Percentiles rank a stretch among this genome's conserved stretches.
Evolutionary conservation across 352 stramenopile species (phyloP).

Genomic region (Phytophthora colocasiae): DNA sequence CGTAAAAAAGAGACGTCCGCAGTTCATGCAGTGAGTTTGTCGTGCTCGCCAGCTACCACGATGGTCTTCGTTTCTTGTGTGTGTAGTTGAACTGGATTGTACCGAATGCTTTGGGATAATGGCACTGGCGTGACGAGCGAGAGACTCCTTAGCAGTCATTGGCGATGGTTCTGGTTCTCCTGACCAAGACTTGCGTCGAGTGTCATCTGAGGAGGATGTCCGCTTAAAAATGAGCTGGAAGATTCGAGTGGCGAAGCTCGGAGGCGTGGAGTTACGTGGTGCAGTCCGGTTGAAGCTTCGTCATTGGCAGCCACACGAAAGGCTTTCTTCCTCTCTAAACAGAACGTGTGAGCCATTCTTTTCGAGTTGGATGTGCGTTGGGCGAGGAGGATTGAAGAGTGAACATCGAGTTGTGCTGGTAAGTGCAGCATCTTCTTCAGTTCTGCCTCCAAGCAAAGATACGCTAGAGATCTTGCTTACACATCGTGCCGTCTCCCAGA

Average conservation of each 20-base stretch:
- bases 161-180: conserved; percentile 4
- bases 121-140: conserved; percentile 17
- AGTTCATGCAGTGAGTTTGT: conserved; percentile 34
- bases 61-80: no score
- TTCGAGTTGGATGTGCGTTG: neutral
- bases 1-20: conserved; percentile 33
- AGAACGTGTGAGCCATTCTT: conserved; percentile 7
- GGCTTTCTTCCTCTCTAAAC: conserved; percentile 13
- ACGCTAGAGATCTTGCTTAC: no score
- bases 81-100: neutral
- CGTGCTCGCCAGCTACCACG: conserved; percentile 17
- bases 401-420: neutral
- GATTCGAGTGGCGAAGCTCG: conserved; percentile 24
- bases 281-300: neutral
- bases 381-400: conserved; percentile 1
- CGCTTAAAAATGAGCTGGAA: conserved; percentile 24
- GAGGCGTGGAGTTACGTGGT: neutral
- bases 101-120: conserved; percentile 1
- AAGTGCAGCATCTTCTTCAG: no score
- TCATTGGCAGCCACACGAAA: conserved; percentile 3
- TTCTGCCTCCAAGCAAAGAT: no score
- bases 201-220: neutral
- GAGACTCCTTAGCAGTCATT: neutral
- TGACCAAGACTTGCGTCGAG: conserved; percentile 28
- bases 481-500: no score